These are phyloP conservation scores for Trametes gibbosa DNA, from an alignment of 768 basidiomycete genomes.

Conservation along the genomic window DNA sequence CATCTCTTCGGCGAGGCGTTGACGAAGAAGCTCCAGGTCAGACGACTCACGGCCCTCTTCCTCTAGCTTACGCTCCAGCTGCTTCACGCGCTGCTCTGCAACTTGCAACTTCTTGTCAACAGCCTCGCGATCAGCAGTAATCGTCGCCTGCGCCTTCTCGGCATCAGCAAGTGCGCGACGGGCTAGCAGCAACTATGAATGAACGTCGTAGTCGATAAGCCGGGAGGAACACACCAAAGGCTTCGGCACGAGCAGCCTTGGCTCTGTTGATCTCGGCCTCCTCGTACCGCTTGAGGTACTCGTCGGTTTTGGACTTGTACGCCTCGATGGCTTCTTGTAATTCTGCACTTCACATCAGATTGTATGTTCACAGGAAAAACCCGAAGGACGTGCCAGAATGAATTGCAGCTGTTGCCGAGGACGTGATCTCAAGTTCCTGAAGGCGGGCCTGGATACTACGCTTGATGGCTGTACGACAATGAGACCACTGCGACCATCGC, in stretches of 20 bases:
- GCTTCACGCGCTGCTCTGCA: slow-evolving; percentile 51
- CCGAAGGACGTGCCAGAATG: slow-evolving; percentile 45
- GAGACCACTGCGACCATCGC: not conserved
- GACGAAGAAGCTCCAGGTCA: slow-evolving; percentile 60
- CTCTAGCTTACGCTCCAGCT: slow-evolving; percentile 62
- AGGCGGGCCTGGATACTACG: slow-evolving; percentile 56
- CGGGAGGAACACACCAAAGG: slow-evolving; percentile 42
- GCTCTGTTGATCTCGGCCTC: slow-evolving; percentile 66
- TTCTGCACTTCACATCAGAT: slow-evolving; percentile 38
- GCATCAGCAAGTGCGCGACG: slow-evolving; percentile 59
- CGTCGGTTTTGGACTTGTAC: slow-evolving; percentile 61
- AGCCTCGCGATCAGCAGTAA: slow-evolving; percentile 50
- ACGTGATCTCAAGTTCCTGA: slow-evolving; percentile 62
- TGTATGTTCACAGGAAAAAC: not conserved
- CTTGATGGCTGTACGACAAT: slow-evolving; percentile 45
- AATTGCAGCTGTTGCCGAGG: slow-evolving; percentile 56
- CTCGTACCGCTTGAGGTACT: slow-evolving; percentile 59
- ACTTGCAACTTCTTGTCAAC: slow-evolving; percentile 46
- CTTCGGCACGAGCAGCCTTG: slow-evolving; percentile 62
- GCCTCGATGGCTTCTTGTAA: slow-evolving; percentile 61
- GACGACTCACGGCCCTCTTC: slow-evolving; percentile 67
- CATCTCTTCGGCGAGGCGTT: slow-evolving; percentile 70
- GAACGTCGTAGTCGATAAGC: not conserved
- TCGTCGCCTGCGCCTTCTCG: slow-evolving; percentile 55
- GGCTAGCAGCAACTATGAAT: slow-evolving; percentile 36